A percentile compares a stretch with the other conserved stretches of the same genome.
Evolutionary conservation across 2,329 filamentous ascomycete species (phyloP).

Genomic region (Colletotrichum melonis): DNA sequence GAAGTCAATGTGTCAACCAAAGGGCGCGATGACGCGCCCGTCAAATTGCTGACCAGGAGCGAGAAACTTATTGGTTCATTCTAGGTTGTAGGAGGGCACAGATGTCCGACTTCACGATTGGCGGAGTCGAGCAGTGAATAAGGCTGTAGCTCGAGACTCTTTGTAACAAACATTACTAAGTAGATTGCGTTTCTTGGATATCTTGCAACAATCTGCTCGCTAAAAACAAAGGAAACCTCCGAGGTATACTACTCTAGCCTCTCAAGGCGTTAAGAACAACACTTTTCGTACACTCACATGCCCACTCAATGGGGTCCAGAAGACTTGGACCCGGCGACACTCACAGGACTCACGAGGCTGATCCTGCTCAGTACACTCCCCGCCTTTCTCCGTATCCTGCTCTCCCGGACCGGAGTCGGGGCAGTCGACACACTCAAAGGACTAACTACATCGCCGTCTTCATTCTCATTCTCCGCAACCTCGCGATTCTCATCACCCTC

Average conservation of each 20-base stretch:
- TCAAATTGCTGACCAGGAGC: neutral
- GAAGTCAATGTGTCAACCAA: neutral
- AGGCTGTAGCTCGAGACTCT: neutral
- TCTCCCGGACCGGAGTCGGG: neutral
- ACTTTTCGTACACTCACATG: neutral
- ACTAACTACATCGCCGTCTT: constrained; percentile 36
- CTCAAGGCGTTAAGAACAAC: neutral
- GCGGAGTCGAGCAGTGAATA: too few relatives aligned
- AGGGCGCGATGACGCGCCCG: neutral
- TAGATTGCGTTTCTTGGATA: constrained; percentile 7
- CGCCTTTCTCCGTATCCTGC: constrained; percentile 29
- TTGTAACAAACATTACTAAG: neutral
- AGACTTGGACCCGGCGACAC: neutral
- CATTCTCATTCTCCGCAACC: constrained; percentile 38
- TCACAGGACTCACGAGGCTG: constrained; percentile 27
- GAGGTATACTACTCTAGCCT: neutral
- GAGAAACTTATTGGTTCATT: neutral
- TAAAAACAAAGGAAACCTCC: neutral
- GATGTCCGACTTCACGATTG: too few relatives aligned
- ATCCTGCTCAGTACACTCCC: constrained; percentile 33
- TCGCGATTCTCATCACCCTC: constrained; percentile 35
- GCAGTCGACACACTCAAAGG: constrained; percentile 31
- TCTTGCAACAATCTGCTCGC: neutral
- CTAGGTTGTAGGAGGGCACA: neutral
- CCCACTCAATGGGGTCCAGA: neutral